A percentile compares a stretch with the other conserved stretches of the same genome.
Conservation (phyloP, 2,329 filamentous ascomycete genomes). For the Lasiodiplodia sp. region DNA sequence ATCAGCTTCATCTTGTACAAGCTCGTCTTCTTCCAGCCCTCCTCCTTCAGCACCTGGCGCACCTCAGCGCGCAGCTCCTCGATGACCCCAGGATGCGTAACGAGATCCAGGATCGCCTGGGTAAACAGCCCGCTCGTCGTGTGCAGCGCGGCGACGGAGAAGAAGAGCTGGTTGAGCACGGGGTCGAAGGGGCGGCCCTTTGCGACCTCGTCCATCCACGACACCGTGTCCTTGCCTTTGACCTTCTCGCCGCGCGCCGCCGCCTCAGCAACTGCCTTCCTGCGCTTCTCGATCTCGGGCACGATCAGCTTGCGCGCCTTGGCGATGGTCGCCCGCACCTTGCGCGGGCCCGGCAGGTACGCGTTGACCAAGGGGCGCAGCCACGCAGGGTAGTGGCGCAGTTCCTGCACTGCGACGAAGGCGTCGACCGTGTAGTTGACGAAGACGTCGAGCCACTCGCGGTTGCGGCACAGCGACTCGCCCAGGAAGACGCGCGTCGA, state of each 20-base stretch:
- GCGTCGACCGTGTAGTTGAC: slow-evolving; percentile 47
- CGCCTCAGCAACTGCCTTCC: slow-evolving; percentile 29
- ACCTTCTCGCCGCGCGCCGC: slow-evolving; percentile 34
- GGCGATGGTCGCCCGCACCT: slow-evolving; percentile 41
- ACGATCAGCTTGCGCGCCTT: slow-evolving; percentile 45
- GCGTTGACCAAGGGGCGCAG: slow-evolving; percentile 45
- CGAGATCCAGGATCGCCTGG: slow-evolving; percentile 37
- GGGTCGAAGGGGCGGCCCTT: slow-evolving; percentile 33
- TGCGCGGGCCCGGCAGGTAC: slow-evolving; percentile 45
- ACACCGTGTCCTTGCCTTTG: slow-evolving; percentile 38
- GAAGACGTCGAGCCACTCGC: slow-evolving; percentile 48
- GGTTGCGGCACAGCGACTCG: slow-evolving; percentile 45
- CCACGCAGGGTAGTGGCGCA: slow-evolving; percentile 46
- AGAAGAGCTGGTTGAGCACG: slow-evolving; percentile 30
- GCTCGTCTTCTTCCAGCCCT: slow-evolving; percentile 40
- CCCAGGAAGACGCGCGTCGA: slow-evolving; percentile 53
- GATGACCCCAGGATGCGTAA: slow-evolving; percentile 37
- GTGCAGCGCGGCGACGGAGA: slow-evolving; percentile 35
- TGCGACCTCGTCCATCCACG: slow-evolving; percentile 36
- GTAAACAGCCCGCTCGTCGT: slow-evolving; percentile 38
- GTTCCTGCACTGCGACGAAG: slow-evolving; percentile 41
- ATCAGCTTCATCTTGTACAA: slow-evolving; percentile 42
- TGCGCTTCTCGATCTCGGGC: slow-evolving; percentile 43
- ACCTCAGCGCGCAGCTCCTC: slow-evolving; percentile 39
- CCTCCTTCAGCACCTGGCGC: slow-evolving; percentile 35